A percentile compares a stretch with the other conserved stretches of the same genome.
These are phyloP conservation scores for Kurtzmaniella quercitrusa DNA, from an alignment of 1,139 yeast genomes.

Conservation along the genomic window DNA sequence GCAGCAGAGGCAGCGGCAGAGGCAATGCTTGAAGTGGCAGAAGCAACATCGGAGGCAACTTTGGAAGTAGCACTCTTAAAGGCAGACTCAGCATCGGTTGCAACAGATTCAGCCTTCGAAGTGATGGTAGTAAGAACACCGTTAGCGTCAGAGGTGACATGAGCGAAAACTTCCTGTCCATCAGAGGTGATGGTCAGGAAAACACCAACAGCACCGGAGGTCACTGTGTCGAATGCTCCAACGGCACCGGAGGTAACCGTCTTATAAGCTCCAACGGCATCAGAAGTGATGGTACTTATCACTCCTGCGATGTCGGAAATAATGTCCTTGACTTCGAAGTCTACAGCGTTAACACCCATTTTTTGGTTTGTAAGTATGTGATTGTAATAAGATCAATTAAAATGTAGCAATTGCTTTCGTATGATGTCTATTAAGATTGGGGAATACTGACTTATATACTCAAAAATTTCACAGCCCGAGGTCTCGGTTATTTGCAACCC, in stretches of 20 bases:
- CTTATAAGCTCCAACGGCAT: slow-evolving; percentile 8
- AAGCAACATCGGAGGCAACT: slow-evolving; percentile 9
- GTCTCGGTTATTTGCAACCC: background rate
- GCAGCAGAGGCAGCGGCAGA: slow-evolving; percentile 9
- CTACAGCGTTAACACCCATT: slow-evolving; percentile 20
- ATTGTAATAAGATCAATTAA: background rate
- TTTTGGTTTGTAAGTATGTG: background rate
- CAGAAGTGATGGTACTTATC: slow-evolving; percentile 6
- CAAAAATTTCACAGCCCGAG: background rate
- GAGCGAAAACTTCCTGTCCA: slow-evolving; percentile 9
- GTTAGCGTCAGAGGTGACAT: slow-evolving; percentile 9
- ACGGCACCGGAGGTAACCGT: slow-evolving; percentile 13
- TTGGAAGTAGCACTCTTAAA: slow-evolving; percentile 9
- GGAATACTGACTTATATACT: background rate
- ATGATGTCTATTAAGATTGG: background rate
- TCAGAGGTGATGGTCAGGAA: slow-evolving; percentile 10
- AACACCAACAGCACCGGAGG: slow-evolving; percentile 12
- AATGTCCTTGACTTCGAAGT: slow-evolving; percentile 14
- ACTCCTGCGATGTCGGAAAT: slow-evolving; percentile 11
- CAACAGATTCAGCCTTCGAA: slow-evolving; percentile 14
- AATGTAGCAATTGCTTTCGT: background rate
- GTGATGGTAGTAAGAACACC: slow-evolving; percentile 17
- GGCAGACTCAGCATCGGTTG: slow-evolving; percentile 13
- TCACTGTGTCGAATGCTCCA: slow-evolving; percentile 13
- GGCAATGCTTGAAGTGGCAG: slow-evolving; percentile 14